phyloP scores from a whole-genome alignment of 371 early-diverging fungal species.

The Circinella minor region DNA sequence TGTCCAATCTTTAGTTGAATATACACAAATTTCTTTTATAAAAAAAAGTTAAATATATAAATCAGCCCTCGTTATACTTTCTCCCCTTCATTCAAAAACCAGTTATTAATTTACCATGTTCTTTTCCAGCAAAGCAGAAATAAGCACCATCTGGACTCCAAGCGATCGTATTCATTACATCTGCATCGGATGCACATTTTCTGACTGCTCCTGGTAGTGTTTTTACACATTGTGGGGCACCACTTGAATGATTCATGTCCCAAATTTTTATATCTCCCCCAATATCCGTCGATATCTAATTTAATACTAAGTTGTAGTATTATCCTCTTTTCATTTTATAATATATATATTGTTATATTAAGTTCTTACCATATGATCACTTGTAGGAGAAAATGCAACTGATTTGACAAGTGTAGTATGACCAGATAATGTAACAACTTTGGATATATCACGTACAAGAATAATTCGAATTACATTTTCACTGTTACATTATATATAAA shows the following conservation, averaged over 20 bases:
- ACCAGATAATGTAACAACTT: conserved; percentile 42
- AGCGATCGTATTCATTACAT: conserved; percentile 35
- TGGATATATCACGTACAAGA: conserved; percentile 35
- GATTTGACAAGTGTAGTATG: conserved; percentile 47
- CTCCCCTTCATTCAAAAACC: too few relatives aligned
- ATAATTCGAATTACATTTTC: conserved; percentile 45
- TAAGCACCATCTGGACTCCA: conserved; percentile 64
- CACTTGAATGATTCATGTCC: conserved; percentile 48
- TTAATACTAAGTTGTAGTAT: not conserved
- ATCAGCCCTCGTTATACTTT: not conserved
- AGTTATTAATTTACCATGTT: conserved; percentile 30
- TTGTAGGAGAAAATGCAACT: conserved; percentile 47
- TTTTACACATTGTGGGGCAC: conserved; percentile 45
- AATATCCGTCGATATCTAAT: conserved; percentile 55
- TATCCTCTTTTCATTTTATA: not conserved
- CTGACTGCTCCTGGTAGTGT: conserved; percentile 14
- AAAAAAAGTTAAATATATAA: too few relatives aligned
- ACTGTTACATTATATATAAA: conserved; percentile 16
- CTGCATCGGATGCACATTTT: conserved; percentile 18
- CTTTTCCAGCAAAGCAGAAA: conserved; percentile 61
- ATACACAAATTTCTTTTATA: conserved; percentile 41
- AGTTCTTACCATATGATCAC: conserved; percentile 38
- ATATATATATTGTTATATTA: not conserved
- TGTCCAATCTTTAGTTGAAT: conserved; percentile 47
- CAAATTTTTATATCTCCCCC: conserved; percentile 69